Evolutionary conservation across 352 stramenopile species (phyloP).

Genomic region (Pythium sukuiense): DNA sequence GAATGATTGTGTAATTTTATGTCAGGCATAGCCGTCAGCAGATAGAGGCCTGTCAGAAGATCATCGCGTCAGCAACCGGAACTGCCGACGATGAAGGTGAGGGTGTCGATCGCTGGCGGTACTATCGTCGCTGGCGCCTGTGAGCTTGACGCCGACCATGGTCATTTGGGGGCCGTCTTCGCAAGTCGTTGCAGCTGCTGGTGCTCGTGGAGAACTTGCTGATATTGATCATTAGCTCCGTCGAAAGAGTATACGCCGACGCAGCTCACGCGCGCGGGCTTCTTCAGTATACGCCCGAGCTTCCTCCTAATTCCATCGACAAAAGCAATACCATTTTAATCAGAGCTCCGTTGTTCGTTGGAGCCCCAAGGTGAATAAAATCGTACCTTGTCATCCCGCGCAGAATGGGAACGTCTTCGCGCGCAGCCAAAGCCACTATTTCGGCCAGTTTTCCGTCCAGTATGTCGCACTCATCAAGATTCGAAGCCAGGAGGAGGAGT

Average conservation of each 20-base stretch:
- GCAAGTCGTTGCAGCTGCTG: neutral
- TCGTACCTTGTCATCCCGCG: conserved; percentile 42
- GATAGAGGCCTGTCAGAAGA: conserved; percentile 13
- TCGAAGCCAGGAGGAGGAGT: conserved; percentile 88
- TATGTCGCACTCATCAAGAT: conserved; percentile 78
- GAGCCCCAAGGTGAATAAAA: neutral
- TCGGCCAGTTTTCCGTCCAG: conserved; percentile 86
- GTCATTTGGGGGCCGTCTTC: neutral
- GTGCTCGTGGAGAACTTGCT: conserved; percentile 34
- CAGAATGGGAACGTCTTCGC: conserved; percentile 52
- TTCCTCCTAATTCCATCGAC: conserved; percentile 71
- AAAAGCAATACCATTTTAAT: conserved; percentile 49
- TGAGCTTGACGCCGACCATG: neutral
- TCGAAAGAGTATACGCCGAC: conserved; percentile 95
- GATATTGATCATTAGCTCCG: conserved; percentile 91
- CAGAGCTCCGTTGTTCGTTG: conserved; percentile 1
- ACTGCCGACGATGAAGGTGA: conserved; percentile 20
- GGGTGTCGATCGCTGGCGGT: conserved; percentile 19
- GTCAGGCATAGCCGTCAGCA: conserved; percentile 6
- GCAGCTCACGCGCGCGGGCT: conserved; percentile 93
- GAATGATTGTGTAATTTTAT: no score
- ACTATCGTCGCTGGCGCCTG: conserved; percentile 42
- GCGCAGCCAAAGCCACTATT: conserved; percentile 66
- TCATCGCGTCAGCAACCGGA: conserved; percentile 1
- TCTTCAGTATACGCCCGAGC: conserved; percentile 90